phyloP scores from a whole-genome alignment of 2,329 filamentous ascomycete genomes.

The Scortechinia acanthostroma region DNA sequence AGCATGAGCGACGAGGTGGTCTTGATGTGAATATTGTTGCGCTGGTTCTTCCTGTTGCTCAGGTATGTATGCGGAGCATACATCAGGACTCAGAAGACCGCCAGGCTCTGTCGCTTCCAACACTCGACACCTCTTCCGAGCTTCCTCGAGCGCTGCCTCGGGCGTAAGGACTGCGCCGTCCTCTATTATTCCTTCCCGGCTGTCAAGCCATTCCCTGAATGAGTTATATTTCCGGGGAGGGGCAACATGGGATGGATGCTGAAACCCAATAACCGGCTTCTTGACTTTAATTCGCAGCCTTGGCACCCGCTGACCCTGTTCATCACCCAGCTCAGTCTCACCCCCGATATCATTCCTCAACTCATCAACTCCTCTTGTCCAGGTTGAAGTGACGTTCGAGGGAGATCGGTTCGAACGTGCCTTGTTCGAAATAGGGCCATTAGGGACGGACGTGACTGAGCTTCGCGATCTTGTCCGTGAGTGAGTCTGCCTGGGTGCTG shows the following conservation, averaged over 20 bases:
- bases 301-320: not conserved
- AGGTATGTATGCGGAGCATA: conserved; percentile 67
- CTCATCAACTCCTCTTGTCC: not conserved
- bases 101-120: conserved; percentile 69
- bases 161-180: conserved; percentile 50
- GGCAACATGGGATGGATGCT: conserved; percentile 44
- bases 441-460: not conserved
- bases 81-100: conserved; percentile 64
- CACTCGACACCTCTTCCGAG: conserved; percentile 59
- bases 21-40: conserved; percentile 76
- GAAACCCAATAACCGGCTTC: conserved; percentile 39
- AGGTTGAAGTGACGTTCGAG: not conserved
- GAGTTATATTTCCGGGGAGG: conserved; percentile 48
- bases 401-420: not conserved
- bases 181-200: conserved; percentile 49
- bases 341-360: not conserved
- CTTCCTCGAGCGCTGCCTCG: conserved; percentile 62
- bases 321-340: not conserved
- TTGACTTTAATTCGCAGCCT: conserved; percentile 39
- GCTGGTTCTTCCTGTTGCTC: conserved; percentile 65
- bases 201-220: conserved; percentile 40
- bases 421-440: not conserved
- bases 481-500: not conserved
- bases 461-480: not conserved
- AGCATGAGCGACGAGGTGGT: conserved; percentile 76